Conservation (phyloP, 257 asterid genomes). For the Solanum peruvianum region DNA sequence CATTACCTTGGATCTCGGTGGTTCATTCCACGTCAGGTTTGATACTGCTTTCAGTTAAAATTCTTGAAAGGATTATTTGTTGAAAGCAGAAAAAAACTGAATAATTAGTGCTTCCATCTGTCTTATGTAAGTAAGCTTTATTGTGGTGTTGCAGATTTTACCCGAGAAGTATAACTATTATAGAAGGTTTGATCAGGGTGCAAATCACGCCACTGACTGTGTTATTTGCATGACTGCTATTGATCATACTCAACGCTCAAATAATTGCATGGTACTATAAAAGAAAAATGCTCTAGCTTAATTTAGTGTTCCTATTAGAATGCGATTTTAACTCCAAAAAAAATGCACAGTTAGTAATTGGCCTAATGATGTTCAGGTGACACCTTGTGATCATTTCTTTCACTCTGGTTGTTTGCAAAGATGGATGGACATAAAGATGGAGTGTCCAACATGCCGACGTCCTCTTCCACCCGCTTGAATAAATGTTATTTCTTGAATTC, state of each 20-base stretch:
- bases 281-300: background rate
- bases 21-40: slow-evolving; percentile 91
- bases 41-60: background rate
- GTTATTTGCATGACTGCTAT: slow-evolving; percentile 93
- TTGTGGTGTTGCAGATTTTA: slow-evolving; percentile 48
- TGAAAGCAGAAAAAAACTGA: background rate
- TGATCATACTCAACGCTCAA: slow-evolving; percentile 53
- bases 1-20: slow-evolving; percentile 93
- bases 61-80: background rate
- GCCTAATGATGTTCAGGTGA: slow-evolving; percentile 35
- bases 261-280: slow-evolving; percentile 74
- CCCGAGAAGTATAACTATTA: slow-evolving; percentile 89
- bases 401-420: slow-evolving; percentile 82
- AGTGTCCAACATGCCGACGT: slow-evolving; percentile 96
- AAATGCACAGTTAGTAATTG: background rate
- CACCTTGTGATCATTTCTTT: slow-evolving; percentile 96
- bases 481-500: slow-evolving; percentile 4
- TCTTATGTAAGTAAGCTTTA: background rate
- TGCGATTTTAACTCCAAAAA: background rate
- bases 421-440: slow-evolving; percentile 99
- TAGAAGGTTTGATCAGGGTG: slow-evolving; percentile 55
- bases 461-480: slow-evolving; percentile 84
- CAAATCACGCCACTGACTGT: slow-evolving; percentile 60
- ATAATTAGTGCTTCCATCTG: background rate
- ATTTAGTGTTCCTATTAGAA: background rate